Base-by-base conservation (phyloP, 2,329 filamentous ascomycete species). In the Xylariaceae sp. region DNA sequence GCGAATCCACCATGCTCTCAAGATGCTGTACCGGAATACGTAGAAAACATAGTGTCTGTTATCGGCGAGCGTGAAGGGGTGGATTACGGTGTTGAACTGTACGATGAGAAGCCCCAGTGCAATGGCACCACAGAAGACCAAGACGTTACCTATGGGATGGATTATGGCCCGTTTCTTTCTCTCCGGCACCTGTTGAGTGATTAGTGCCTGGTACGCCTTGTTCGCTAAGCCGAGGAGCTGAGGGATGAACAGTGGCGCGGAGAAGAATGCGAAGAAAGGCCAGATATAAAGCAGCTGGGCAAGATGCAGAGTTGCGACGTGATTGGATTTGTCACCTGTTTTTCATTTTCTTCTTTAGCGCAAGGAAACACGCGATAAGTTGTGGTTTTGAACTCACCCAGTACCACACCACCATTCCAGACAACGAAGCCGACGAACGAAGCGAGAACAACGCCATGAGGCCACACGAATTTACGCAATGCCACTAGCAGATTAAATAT, bases 41-140 rank as follows among this genome's bases (percentile, higher is more conserved):
- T 99, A 99, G 71, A 99, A 99, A 70, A 95, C 87, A 74, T 96
- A 99, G 70, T 99, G 94, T 2, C 94, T 80, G 71, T 99, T 99
- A 71, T 99, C 94, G 35, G 94, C 94, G 0, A 97, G 80, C 0
- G 91, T 96, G 69, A 97, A 99, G 0, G 94, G 92, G 67, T 99
- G 94, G 43, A 97, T 82, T 59, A 96, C 87, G 35, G 94, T 99
- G 77, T 96, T 97, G 77, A 81, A 87, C 59, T 83, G 81, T 29
- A 96, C 84, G 26, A 84, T 69, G 9, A 68, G 62, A 2, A 74
- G 45, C 0, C 77, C 76, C 6, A 72, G 53, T 5, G 66, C 52
- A 0, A 76, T 46, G 2, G 73, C 73, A 1, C 61, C 60, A 6
- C 69, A 32, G 3, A 76, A 44, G 40, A 75, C 72, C 6, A 73